Conservation (phyloP, 331 rosid species). For the Erythrophleum ivorense region DNA sequence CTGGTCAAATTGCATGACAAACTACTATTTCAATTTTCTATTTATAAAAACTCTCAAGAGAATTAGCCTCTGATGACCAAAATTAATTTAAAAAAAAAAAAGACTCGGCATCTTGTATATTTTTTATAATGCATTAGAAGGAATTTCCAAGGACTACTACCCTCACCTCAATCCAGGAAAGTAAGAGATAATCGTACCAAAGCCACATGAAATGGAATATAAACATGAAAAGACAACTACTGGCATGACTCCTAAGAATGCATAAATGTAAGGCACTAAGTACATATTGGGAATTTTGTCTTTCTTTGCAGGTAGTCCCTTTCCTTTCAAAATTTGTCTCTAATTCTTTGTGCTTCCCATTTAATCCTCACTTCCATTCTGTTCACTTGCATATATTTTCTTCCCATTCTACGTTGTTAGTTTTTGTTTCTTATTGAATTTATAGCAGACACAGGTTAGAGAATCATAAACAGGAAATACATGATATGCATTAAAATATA, state of each 20-base stretch:
- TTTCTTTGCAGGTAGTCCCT: no score
- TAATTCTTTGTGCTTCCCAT: constrained; percentile 12
- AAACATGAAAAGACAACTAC: background rate
- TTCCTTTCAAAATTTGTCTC: background rate
- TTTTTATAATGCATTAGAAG: background rate
- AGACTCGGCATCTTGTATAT: background rate
- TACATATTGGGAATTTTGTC: no score
- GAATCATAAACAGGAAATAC: background rate
- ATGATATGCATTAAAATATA: background rate
- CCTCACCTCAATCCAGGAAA: background rate
- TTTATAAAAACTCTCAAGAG: background rate
- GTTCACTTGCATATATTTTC: background rate
- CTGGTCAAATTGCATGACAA: background rate
- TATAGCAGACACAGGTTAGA: background rate
- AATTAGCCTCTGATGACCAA: background rate
- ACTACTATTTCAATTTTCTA: background rate
- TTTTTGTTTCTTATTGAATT: background rate
- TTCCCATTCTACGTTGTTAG: constrained; percentile 10
- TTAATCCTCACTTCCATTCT: constrained; percentile 14
- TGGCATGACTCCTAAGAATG: no score
- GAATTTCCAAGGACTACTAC: background rate
- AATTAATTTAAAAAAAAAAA: background rate
- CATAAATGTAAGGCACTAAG: no score
- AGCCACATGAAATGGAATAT: constrained; percentile 16
- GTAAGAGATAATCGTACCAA: background rate